Conservation (phyloP, 2,329 filamentous ascomycete species). For the Aspergillus aculeatus region DNA sequence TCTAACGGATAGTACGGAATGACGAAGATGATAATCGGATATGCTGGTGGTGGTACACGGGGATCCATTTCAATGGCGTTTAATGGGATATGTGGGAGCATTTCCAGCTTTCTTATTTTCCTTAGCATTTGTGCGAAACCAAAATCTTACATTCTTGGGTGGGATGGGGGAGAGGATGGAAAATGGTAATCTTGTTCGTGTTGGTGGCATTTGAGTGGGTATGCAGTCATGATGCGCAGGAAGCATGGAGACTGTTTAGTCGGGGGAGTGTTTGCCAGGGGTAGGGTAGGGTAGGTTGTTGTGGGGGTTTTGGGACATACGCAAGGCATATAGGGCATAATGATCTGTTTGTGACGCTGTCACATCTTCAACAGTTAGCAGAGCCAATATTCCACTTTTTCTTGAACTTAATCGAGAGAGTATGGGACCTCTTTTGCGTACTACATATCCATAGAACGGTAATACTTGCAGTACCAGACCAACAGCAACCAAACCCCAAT, state of each 20-base stretch:
- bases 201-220: background rate
- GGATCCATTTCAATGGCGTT: background rate
- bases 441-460: too few relatives aligned
- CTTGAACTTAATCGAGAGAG: too few relatives aligned
- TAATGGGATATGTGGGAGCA: background rate
- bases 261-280: background rate
- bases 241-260: background rate
- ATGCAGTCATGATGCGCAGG: background rate
- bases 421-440: too few relatives aligned
- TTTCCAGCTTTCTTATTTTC: background rate
- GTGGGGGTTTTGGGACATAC: background rate
- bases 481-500: background rate
- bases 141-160: background rate
- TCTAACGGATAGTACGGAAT: constrained; percentile 6
- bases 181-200: background rate
- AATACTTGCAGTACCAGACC: too few relatives aligned
- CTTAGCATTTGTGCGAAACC: background rate
- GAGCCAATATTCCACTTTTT: too few relatives aligned
- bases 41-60: background rate
- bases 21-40: background rate
- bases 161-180: background rate
- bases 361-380: background rate
- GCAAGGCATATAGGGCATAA: background rate
- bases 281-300: background rate
- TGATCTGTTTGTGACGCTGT: background rate